phyloP scores from a whole-genome alignment of 2,329 filamentous ascomycete species.

The Colletotrichum phormii region DNA sequence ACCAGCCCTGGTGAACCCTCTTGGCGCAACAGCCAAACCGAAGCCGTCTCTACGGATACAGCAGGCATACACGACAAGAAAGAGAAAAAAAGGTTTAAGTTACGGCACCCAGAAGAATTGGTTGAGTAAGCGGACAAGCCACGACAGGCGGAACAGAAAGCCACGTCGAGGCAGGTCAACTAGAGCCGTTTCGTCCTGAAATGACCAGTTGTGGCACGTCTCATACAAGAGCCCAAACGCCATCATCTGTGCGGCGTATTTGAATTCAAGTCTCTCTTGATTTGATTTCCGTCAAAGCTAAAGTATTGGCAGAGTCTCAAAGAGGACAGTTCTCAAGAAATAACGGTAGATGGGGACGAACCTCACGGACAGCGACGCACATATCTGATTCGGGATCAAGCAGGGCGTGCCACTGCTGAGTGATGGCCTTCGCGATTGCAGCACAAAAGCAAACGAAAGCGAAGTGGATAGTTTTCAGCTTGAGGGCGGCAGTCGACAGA shows the following conservation, averaged over 20 bases:
- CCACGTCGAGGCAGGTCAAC: not conserved
- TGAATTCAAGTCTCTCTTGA: conserved; percentile 8
- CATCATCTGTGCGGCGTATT: conserved; percentile 29
- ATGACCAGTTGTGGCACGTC: conserved; percentile 29
- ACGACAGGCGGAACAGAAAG: not conserved
- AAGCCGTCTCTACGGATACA: not conserved
- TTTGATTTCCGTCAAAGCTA: conserved; percentile 11
- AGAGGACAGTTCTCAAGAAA: not conserved
- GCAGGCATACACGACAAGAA: not conserved
- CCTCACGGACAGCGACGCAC: conserved; percentile 11
- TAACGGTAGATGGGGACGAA: conserved; percentile 19
- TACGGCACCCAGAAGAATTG: not conserved
- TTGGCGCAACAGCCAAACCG: conserved; percentile 22
- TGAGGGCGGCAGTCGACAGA: not conserved
- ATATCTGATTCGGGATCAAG: conserved; percentile 11
- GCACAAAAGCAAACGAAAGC: not conserved
- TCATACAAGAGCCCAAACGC: conserved; percentile 34
- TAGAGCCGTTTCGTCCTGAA: conserved; percentile 23
- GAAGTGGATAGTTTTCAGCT: not conserved
- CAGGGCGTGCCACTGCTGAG: not conserved
- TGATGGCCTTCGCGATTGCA: not conserved
- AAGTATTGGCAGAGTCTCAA: conserved; percentile 6
- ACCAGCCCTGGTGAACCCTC: conserved; percentile 12
- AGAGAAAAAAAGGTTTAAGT: conserved; percentile 1
- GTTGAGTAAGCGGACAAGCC: conserved; percentile 4